Percentiles rank a stretch among this genome's conserved stretches.
These are phyloP conservation scores for Medicago ruthenica DNA, from an alignment of 306 rosid genomes.

Conservation along the genomic window DNA sequence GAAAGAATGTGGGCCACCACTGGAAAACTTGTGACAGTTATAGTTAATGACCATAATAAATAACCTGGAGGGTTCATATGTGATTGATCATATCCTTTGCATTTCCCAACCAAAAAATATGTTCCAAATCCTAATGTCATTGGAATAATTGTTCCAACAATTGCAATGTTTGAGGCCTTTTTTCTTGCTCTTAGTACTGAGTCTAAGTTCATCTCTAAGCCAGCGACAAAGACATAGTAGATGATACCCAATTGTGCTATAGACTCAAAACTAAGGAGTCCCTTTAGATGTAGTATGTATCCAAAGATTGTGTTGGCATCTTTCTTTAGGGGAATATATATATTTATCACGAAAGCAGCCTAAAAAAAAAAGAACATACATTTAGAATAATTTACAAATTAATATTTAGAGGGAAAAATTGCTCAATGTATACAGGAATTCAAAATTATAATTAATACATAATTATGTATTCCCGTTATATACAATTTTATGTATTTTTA, in stretches of 20 bases:
- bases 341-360: slow-evolving; percentile 29
- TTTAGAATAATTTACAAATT: background rate
- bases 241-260: slow-evolving; percentile 41
- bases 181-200: slow-evolving; percentile 17
- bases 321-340: background rate
- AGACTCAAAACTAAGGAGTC: slow-evolving; percentile 17
- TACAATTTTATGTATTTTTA: background rate
- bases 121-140: slow-evolving; percentile 32
- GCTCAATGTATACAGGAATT: background rate
- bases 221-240: slow-evolving; percentile 47
- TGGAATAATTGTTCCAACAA: slow-evolving; percentile 43
- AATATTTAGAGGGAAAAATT: background rate
- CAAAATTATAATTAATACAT: too few relatives aligned
- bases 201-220: slow-evolving; percentile 51
- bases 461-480: too few relatives aligned
- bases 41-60: slow-evolving; percentile 38
- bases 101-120: background rate
- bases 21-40: slow-evolving; percentile 47
- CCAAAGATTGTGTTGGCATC: background rate
- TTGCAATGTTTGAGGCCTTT: slow-evolving; percentile 43
- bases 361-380: background rate
- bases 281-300: background rate
- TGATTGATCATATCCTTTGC: background rate
- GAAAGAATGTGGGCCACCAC: slow-evolving; percentile 47
- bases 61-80: background rate